A percentile compares a stretch with the other conserved stretches of the same genome.
Conservation (phyloP, 352 stramenopile genomes). For the Blastocystis sp. region DNA sequence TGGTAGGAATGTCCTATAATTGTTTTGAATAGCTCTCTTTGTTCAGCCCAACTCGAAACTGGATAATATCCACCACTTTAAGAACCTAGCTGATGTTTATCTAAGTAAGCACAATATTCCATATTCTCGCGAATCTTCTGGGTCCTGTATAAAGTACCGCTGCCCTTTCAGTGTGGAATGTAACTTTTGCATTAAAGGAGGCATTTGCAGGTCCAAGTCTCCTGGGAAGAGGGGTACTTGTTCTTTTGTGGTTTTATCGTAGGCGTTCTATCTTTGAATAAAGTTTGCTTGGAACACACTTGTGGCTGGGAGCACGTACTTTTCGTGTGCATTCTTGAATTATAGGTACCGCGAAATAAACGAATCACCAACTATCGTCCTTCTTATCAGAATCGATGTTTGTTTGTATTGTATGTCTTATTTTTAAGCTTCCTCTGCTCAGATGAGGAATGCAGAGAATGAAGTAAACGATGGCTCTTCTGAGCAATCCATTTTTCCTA, state of each 20-base stretch:
- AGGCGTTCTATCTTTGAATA: background rate
- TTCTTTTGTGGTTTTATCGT: background rate
- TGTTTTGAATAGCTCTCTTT: background rate
- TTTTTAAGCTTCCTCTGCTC: background rate
- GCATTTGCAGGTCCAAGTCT: background rate
- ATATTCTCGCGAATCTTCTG: slow-evolving; percentile 8
- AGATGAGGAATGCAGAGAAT: too few species aligned
- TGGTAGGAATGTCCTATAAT: background rate
- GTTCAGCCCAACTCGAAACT: background rate
- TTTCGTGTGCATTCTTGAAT: background rate
- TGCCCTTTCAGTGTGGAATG: slow-evolving; percentile 23
- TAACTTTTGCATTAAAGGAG: slow-evolving; percentile 26
- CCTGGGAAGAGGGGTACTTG: background rate
- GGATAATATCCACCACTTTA: background rate
- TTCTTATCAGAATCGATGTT: slow-evolving; percentile 31
- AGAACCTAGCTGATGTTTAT: slow-evolving; percentile 8
- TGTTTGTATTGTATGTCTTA: background rate
- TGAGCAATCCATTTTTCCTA: too few species aligned
- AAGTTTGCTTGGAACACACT: background rate
- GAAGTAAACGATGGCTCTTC: too few species aligned
- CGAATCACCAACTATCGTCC: slow-evolving; percentile 23
- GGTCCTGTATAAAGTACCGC: background rate
- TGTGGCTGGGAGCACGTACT: slow-evolving; percentile 15
- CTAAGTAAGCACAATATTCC: slow-evolving; percentile 54
- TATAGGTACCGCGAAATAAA: background rate